A percentile compares a stretch with the other conserved stretches of the same genome.
Conservation (phyloP, 805 yeast genomes). For the Kurtzmaniella cleridarum region DNA sequence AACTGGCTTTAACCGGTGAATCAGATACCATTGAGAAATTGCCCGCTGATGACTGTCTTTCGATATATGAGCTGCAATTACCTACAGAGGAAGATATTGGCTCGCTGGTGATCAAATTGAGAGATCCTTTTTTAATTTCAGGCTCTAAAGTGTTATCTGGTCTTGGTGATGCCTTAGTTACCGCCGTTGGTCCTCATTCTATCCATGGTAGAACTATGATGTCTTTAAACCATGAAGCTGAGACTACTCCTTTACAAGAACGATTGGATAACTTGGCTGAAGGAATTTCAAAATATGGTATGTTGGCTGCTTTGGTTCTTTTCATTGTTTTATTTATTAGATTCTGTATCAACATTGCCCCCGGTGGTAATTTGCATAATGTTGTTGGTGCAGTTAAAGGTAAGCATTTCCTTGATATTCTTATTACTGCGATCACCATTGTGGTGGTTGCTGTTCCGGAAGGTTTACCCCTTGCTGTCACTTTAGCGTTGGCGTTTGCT, state of each 20-base stretch:
- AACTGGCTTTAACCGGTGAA: constrained; percentile 91
- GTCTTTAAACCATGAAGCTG: constrained; percentile 68
- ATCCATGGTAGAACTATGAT: constrained; percentile 89
- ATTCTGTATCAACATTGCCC: constrained; percentile 58
- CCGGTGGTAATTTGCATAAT: constrained; percentile 41
- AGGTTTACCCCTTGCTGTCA: constrained; percentile 96
- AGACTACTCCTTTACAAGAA: constrained; percentile 83
- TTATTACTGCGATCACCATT: constrained; percentile 87
- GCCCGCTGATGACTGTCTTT: constrained; percentile 44
- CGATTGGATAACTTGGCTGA: constrained; percentile 80
- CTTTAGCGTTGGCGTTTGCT: constrained; percentile 94
- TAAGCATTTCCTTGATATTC: constrained; percentile 71
- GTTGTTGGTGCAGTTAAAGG: constrained; percentile 71
- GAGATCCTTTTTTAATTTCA: constrained; percentile 84
- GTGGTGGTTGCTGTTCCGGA: constrained; percentile 99
- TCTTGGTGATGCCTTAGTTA: constrained; percentile 76
- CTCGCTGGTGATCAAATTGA: constrained; percentile 34
- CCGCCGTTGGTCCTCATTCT: constrained; percentile 87
- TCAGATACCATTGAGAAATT: constrained; percentile 72
- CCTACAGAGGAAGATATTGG: constrained; percentile 34
- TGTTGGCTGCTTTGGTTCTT: constrained; percentile 75
- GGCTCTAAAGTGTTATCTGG: constrained; percentile 89
- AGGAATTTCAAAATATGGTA: constrained; percentile 93
- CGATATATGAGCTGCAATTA: constrained; percentile 21
- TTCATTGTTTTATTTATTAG: constrained; percentile 76